Base-by-base conservation (phyloP, 768 basidiomycete genomes). In the Daedaleopsis sinensis region DNA sequence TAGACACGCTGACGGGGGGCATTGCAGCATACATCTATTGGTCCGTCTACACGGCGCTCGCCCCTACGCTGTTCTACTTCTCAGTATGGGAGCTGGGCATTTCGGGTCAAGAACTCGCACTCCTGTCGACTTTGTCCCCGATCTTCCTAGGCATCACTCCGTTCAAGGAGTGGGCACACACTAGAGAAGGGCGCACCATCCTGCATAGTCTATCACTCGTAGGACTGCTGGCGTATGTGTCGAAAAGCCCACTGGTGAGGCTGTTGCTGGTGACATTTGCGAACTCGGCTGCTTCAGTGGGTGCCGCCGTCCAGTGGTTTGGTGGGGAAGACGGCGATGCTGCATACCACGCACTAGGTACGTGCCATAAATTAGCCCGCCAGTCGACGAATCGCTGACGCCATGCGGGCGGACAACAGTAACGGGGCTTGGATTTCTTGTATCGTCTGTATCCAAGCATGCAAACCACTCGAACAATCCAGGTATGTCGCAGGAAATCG, bases 51-150 rank as follows among this genome's bases (percentile, higher is more conserved):
- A 95, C 94, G 1, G 82, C 86, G 3, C 84, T 94, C 19, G 83
- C 88, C 7, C 87, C 89, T 1, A 86, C 90, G 4, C 78, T 96
- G 4, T 96, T 96, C 77, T 96, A 95, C 75, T 96, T 93, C 76
- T 94, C 91, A 24, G 86, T 96, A 19, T 95, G 94, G 94, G 83
- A 93, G 70, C 86, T 95, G 18, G 92, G 90, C 27, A 80, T 96
- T 35, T 85, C 90, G 12, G 94, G 94, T 5, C 84, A 88, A 38
- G 94, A 96, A 70, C 78, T 92, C 16, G 83, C 93, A 0, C 75
- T 93, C 3, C 77, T 95, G 10, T 81, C 84, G 9, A 84, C 86
- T 9, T 81, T 96, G 27, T 86, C 93, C 0, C 91, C 93, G 0
- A 63, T 82, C 6, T 69, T 93, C 15, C 80, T 95, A 13, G 77